Evolutionary conservation across 2,329 filamentous ascomycete genomes (phyloP), one percentile per base, ranked within the genome.

Genomic region (Claviceps arundinis): DNA sequence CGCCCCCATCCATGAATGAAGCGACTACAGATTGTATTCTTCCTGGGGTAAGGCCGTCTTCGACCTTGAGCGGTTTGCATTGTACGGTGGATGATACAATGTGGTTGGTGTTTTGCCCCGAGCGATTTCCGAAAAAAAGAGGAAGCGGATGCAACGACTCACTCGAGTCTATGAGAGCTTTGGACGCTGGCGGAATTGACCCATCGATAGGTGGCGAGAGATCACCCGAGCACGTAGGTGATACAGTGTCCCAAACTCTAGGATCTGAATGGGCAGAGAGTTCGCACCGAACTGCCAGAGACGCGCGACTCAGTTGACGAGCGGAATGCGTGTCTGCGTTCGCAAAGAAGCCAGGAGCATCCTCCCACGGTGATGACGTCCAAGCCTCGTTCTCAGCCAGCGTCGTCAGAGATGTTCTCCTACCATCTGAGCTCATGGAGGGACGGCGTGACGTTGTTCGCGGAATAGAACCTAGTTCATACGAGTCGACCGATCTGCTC

Each of bases 1-100:
- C 26, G 14, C 45, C 43, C 11, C 17, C 26, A 9, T 48, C 43
- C 11, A 38, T 17, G 5, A 47, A 26, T 4, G 52, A 53, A 26
- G 37, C 52, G 6, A 43, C 9, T 19, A 50, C 38, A 17, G 52
- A 50, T 19, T 47, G 47, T 16, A 53, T 50, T n/a, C 48, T 46
- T 7, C 37, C 43, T 1, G 43, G 26, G 13, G 16, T 37, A 6
- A 50, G 37, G 5, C 17, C 47, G 14, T 47, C 47, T 22, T 50
- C 48, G n/a, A 47, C n/a, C 13, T 14, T 13, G 13, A 47, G 24
- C 11, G 37, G 26, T 19, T 38, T 37, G 42, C 19, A 3, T n/a
- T 16, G 22, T 5, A 26, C 11, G 3, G 22, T 24, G 16, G 51
- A 48, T n/a, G 46, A 44, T 9, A 41, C 24, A 14, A 19, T 17